Conservation (phyloP, 1,284 basidiomycete genomes). For the Marasmius oreades region DNA sequence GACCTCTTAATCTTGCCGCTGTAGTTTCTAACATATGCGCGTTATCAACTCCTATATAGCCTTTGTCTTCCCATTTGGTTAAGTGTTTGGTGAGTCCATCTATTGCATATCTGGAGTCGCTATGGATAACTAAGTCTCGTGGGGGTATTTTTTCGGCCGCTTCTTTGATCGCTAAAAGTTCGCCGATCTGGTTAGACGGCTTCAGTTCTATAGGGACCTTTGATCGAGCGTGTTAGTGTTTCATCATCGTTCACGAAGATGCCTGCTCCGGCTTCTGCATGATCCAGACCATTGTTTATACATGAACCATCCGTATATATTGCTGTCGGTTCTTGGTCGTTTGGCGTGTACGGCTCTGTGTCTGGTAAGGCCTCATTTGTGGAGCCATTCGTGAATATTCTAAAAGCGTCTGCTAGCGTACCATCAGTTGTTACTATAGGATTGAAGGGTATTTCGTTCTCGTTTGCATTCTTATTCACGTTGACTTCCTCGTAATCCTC, state of each 20-base stretch:
- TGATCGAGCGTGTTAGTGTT: constrained; percentile 15
- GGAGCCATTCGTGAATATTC: constrained; percentile 18
- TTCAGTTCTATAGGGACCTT: constrained; percentile 14
- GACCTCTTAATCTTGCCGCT: constrained; percentile 1
- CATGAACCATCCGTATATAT: constrained; percentile 27
- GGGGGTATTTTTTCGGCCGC: constrained; percentile 5
- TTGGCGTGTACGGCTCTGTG: background rate
- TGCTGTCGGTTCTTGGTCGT: background rate
- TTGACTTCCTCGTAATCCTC: constrained; percentile 13
- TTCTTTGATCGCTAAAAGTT: constrained; percentile 18
- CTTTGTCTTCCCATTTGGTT: constrained; percentile 13
- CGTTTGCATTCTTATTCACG: background rate
- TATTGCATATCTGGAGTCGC: constrained; percentile 17
- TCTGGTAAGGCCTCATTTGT: background rate
- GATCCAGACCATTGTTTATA: constrained; percentile 14
- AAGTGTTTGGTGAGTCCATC: constrained; percentile 14
- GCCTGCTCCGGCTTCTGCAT: constrained; percentile 21
- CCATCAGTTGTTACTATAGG: constrained; percentile 2
- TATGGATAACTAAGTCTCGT: constrained; percentile 7
- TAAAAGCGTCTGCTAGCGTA: constrained; percentile 10
- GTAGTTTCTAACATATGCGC: background rate
- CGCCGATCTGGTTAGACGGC: constrained; percentile 25
- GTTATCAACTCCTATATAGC: constrained; percentile 16
- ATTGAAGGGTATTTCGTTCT: constrained; percentile 10
- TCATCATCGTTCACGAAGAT: constrained; percentile 16